These are phyloP conservation scores for Neoascochyta sp. DNA, from an alignment of 2,329 filamentous ascomycete genomes.

Conservation along the genomic window DNA sequence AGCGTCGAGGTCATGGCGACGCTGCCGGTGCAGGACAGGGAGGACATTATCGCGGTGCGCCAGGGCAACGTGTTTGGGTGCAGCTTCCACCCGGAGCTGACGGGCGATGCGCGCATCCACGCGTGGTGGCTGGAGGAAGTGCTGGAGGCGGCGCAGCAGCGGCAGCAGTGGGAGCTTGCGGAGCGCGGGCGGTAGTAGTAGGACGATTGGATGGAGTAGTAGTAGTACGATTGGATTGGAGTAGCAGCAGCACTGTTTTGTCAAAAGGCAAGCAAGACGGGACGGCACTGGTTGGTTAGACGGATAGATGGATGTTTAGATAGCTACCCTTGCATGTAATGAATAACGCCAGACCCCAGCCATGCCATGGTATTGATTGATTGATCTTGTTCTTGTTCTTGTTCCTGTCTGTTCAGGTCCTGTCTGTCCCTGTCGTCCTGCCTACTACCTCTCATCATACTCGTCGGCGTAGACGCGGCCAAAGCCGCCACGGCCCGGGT, in stretches of 20 bases:
- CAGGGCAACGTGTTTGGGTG: constrained; percentile 92
- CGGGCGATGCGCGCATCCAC: constrained; percentile 82
- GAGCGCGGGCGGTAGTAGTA: too few relatives aligned
- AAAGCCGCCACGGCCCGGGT: constrained; percentile 87
- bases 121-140: constrained; percentile 87
- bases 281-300: too few relatives aligned
- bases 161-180: constrained; percentile 31
- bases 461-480: constrained; percentile 60
- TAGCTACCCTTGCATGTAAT: too few relatives aligned
- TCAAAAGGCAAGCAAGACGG: too few relatives aligned
- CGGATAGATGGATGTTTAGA: too few relatives aligned
- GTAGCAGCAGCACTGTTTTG: too few relatives aligned
- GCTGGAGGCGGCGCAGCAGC: constrained; percentile 28
- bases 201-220: too few relatives aligned
- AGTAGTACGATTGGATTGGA: too few relatives aligned
- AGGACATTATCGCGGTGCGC: constrained; percentile 79
- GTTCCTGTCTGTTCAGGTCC: too few relatives aligned
- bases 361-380: constrained; percentile 11
- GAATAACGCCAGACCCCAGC: constrained; percentile 16
- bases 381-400: not conserved
- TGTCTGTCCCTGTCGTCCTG: not conserved
- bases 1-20: constrained; percentile 58
- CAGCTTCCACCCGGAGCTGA: constrained; percentile 94
- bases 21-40: constrained; percentile 51
- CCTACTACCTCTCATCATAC: constrained; percentile 25